Base-by-base conservation (phyloP, 768 basidiomycete species). In the Hygrophorus pudorinus region DNA sequence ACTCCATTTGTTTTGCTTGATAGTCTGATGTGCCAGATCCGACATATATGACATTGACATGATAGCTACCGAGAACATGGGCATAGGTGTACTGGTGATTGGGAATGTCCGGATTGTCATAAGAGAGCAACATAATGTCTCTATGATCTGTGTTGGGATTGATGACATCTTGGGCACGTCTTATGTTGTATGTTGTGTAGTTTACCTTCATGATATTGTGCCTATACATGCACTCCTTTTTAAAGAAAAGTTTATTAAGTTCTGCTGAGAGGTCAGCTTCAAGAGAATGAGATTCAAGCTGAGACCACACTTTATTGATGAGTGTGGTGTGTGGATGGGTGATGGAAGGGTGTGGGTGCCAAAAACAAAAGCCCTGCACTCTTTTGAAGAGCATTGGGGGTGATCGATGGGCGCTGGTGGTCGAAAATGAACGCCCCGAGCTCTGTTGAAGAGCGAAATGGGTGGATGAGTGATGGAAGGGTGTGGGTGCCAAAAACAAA, bases 21-120 rank as follows among this genome's bases (percentile, higher is more conserved):
- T 24, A 24, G n/a, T 30, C 14, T 13, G 5, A 5, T 20, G 5
- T 41, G 7, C 38, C 42, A 1, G 4, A 3, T n/a, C 46, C 41
- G 28, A 38, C 13, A 29, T 53, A 51, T 13, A 41, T 21, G 4
- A 65, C 55, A n/a, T 56, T 39, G 2, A 50, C 51, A 40, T 61
- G 62, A 41, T 55, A 65, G 0, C 64, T 53, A 0, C 51, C 44
- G 1, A 64, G 31, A 1, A 68, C 53, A 0, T 42, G 47, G 0
- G 58, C 58, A 50, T 65, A 67, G 55, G 55, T 55, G 42, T 51
- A 67, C 1, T 57, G 59, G 44, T 64, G 57, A n/a, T 8, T 18
- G 5, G 12, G 13, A 5, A n/a, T 8, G 11, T 39, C 39, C 5
- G 14, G 18, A 2, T 37, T 42, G 24, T 53, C 47, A 1, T 44